Conservation (phyloP, 139 green algal genomes). For the Chlorella sorokiniana region DNA sequence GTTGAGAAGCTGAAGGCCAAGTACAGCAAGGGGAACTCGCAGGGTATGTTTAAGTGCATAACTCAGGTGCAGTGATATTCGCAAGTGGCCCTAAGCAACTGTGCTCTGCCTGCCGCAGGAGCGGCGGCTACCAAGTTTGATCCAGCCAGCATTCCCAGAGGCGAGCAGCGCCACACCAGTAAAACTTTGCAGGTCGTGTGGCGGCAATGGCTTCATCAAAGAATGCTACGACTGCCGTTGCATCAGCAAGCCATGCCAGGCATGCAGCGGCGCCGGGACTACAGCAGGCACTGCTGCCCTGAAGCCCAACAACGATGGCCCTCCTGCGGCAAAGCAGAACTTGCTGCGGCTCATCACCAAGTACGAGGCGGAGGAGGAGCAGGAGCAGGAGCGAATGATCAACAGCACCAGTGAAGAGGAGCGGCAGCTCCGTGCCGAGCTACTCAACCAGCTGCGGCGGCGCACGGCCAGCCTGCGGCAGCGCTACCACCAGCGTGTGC, state of each 20-base stretch:
- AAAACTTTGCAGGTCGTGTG: background rate
- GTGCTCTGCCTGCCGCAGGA: background rate
- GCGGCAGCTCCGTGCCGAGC: background rate
- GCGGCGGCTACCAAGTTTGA: too few relatives aligned
- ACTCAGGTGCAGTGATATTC: too few relatives aligned
- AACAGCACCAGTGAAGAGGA: background rate
- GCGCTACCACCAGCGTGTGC: background rate
- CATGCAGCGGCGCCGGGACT: background rate
- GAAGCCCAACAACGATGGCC: background rate
- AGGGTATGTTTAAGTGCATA: background rate
- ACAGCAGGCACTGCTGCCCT: background rate
- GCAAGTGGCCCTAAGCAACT: too few relatives aligned
- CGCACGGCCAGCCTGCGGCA: background rate
- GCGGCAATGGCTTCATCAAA: background rate
- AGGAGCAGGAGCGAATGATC: background rate
- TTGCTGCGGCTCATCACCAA: too few relatives aligned
- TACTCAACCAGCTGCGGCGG: background rate
- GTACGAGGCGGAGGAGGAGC: slow-evolving; percentile 8
- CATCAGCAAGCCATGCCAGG: background rate
- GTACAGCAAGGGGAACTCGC: background rate
- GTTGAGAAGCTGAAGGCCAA: background rate
- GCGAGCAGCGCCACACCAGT: too few relatives aligned
- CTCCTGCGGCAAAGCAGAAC: too few relatives aligned
- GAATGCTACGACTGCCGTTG: background rate
- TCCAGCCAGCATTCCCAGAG: background rate